These are phyloP conservation scores for Neurospora sublineolata DNA, from an alignment of 495 filamentous ascomycete species.

Conservation along the genomic window DNA sequence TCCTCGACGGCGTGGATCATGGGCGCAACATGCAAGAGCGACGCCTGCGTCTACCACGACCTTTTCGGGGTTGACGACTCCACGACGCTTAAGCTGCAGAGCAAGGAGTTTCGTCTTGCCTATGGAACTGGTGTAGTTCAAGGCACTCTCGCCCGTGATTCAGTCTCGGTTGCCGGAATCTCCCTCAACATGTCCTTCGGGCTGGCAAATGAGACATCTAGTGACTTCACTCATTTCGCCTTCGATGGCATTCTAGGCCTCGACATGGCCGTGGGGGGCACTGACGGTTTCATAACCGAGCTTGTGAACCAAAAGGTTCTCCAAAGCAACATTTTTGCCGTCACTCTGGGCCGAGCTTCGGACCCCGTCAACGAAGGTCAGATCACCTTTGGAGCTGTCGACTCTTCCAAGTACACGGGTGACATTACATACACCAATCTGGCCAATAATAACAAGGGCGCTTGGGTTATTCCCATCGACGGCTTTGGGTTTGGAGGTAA, in stretches of 20 bases:
- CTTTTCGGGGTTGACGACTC: slow-evolving; percentile 53
- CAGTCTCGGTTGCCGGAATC: slow-evolving; percentile 51
- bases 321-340: slow-evolving; percentile 51
- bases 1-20: slow-evolving; percentile 73
- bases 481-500: slow-evolving; percentile 49
- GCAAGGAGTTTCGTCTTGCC: slow-evolving; percentile 43
- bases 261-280: slow-evolving; percentile 39
- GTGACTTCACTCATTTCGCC: slow-evolving; percentile 61
- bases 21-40: slow-evolving; percentile 47
- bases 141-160: slow-evolving; percentile 53
- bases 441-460: slow-evolving; percentile 20
- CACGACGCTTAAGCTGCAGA: slow-evolving; percentile 36
- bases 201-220: slow-evolving; percentile 49
- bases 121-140: slow-evolving; percentile 65
- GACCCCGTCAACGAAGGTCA: slow-evolving; percentile 61
- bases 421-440: slow-evolving; percentile 51
- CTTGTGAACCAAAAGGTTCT: slow-evolving; percentile 48
- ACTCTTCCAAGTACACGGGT: slow-evolving; percentile 53
- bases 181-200: slow-evolving; percentile 54
- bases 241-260: slow-evolving; percentile 83
- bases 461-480: slow-evolving; percentile 61
- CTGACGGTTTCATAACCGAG: slow-evolving; percentile 51
- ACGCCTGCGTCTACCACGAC: slow-evolving; percentile 53
- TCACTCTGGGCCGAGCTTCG: slow-evolving; percentile 51
- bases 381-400: slow-evolving; percentile 62